Evolutionary conservation across 192 early-diverging fungal genomes (phyloP), one percentile per base, ranked within the genome.

Genomic region (Backusella sp.): DNA sequence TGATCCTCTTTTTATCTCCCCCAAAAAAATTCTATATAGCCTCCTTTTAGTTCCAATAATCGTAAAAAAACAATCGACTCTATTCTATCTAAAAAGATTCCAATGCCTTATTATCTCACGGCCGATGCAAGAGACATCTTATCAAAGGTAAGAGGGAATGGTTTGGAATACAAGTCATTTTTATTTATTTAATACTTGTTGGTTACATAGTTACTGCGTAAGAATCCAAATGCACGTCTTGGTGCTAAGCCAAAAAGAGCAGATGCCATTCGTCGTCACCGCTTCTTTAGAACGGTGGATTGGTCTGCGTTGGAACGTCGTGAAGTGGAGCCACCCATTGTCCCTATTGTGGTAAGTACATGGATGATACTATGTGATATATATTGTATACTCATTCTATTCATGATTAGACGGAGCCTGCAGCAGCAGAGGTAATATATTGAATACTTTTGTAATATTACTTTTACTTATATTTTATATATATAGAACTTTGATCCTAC

Each of bases 41-140:
- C 92, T 32, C 91, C 94, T 15, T 98, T 96, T 86, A 92, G 88
- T 34, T 93, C 94, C 32, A 87, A 86, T 67, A 90, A 92, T 74
- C 89, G 91, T 32, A 90, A 92, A 77, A 92, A 95, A 78, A 91
- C 95, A 30, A 90, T 93, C 84, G 94, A 95, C 68, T 88, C 86
- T 68, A 96, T 98, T 72, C 75, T 94, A 49, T 91, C 91, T 66
- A 93, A 92, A 79, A 95, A 96, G 79, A 80, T 94, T 26, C 83
- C 84, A 14, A 88, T 92, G 74, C 96, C 96, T 8, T 89, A 90
- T 42, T 96, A 94, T 75, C 70, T 96, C 46, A 92, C 94, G 3
- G 75, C 90, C 23, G 88, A 90, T 26, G 92, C 94, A 35, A 91
- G 90, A 75, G 93, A 95, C 82, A 80, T 98, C 36, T 83, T 93